Evolutionary conservation across 2,329 filamentous ascomycete species (phyloP).

Genomic region (Pseudopyrenochaeta lycopersici): DNA sequence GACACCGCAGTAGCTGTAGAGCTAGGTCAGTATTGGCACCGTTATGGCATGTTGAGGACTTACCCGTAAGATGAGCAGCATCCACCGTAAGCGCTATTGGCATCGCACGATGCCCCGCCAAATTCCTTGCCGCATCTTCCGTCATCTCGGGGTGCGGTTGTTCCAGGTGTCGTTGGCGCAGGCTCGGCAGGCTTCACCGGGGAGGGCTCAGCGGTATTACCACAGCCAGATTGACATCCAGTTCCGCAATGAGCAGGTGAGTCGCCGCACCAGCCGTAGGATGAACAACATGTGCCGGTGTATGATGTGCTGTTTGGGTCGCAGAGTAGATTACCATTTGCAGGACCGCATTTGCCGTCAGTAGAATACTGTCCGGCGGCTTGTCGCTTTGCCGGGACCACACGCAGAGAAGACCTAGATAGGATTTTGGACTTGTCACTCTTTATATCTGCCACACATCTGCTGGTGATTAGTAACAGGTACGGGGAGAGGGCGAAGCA

Average conservation of each 20-base stretch:
- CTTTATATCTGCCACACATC: conserved; percentile 29
- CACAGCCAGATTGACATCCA: conserved; percentile 48
- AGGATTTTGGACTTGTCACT: conserved; percentile 35
- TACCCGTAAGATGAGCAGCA: conserved; percentile 49
- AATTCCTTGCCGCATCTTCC: conserved; percentile 53
- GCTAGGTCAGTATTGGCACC: conserved; percentile 10
- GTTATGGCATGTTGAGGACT: not conserved
- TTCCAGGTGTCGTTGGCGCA: conserved; percentile 5
- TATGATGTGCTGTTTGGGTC: conserved; percentile 57
- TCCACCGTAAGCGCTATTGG: conserved; percentile 48
- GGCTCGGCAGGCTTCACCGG: conserved; percentile 3
- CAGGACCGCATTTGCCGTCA: conserved; percentile 52
- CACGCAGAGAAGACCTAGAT: conserved; percentile 27
- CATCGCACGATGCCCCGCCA: conserved; percentile 49
- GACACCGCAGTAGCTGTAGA: conserved; percentile 45
- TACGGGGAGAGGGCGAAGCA: not conserved
- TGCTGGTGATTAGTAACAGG: conserved; percentile 10
- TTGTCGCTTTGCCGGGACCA: conserved; percentile 38
- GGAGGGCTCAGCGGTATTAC: conserved; percentile 13
- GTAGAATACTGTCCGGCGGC: conserved; percentile 43
- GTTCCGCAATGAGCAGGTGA: conserved; percentile 51
- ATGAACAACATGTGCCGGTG: conserved; percentile 57
- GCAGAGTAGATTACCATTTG: conserved; percentile 51
- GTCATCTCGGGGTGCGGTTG: conserved; percentile 28
- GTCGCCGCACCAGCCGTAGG: conserved; percentile 56